phyloP scores from a whole-genome alignment of 768 basidiomycete species.

The Lanmaoa rubissima region DNA sequence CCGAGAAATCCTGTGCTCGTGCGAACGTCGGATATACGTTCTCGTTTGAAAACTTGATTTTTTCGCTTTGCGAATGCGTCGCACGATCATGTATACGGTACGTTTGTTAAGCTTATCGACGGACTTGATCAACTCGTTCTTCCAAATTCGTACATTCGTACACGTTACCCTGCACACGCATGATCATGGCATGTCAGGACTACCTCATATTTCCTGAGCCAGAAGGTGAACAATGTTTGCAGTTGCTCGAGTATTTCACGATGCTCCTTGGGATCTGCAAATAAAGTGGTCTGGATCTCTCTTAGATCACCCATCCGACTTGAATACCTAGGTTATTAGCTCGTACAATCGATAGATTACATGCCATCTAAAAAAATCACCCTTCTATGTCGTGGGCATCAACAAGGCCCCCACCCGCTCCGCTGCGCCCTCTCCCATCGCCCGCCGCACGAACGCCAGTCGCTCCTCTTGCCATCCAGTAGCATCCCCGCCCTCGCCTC shows the following conservation, averaged over 20 bases:
- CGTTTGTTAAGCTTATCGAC: not conserved
- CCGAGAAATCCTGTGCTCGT: too few species aligned
- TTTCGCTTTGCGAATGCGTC: not conserved
- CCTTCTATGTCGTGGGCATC: not conserved
- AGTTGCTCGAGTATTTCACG: too few species aligned
- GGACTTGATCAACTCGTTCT: not conserved
- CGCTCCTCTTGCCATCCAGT: conserved; percentile 17
- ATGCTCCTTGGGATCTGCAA: not conserved
- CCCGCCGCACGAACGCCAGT: conserved; percentile 13
- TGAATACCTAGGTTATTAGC: not conserved
- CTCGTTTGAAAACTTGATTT: not conserved
- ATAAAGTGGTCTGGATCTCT: too few species aligned
- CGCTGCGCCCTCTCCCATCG: conserved; percentile 5
- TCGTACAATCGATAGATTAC: not conserved
- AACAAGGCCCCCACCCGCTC: conserved; percentile 18
- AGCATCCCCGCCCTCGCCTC: conserved; percentile 1
- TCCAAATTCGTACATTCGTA: not conserved
- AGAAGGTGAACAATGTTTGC: too few species aligned
- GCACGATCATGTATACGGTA: not conserved
- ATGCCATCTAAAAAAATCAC: not conserved
- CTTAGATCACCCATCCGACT: too few species aligned
- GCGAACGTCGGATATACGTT: too few species aligned
- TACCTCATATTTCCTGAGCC: too few species aligned
- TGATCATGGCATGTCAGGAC: too few species aligned
- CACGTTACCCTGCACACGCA: not conserved